Evolutionary conservation across 805 yeast genomes (phyloP).

Genomic region (Ogataea nakhonphanomensis): DNA sequence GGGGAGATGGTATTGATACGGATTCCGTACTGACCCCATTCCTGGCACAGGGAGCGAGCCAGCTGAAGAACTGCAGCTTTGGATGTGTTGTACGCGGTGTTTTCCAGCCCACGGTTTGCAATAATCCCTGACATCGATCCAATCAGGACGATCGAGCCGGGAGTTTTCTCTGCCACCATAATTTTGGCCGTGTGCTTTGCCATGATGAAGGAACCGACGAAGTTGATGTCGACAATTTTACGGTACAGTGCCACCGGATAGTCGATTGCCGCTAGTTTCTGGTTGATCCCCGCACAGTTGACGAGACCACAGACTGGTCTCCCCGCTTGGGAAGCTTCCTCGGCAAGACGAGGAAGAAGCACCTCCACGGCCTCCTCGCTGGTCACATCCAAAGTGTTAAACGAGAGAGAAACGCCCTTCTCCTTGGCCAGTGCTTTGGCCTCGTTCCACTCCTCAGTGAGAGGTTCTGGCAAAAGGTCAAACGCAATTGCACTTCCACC

Average conservation of each 20-base stretch:
- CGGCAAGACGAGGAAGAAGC: conserved; percentile 6
- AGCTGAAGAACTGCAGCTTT: conserved; percentile 46
- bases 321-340: conserved; percentile 12
- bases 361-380: conserved; percentile 13
- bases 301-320: conserved; percentile 15
- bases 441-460: conserved; percentile 13
- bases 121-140: conserved; percentile 53
- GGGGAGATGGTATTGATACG: conserved; percentile 49
- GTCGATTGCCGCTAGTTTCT: conserved; percentile 16
- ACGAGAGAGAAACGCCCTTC: conserved; percentile 11
- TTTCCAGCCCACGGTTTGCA: conserved; percentile 48
- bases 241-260: conserved; percentile 15
- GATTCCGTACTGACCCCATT: conserved; percentile 50
- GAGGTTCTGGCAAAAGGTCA: conserved; percentile 13
- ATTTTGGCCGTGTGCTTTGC: conserved; percentile 18
- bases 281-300: conserved; percentile 19
- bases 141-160: conserved; percentile 48
- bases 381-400: conserved; percentile 15
- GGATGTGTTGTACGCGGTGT: conserved; percentile 46
- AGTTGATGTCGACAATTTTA: conserved; percentile 14
- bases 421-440: conserved; percentile 11
- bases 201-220: conserved; percentile 18
- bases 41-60: conserved; percentile 43
- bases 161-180: conserved; percentile 9
- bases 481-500: conserved; percentile 16